Evolutionary conservation across 225 moss, liverwort and hornwort species (phyloP).

Genomic region (Thuidium tamariscinum): DNA sequence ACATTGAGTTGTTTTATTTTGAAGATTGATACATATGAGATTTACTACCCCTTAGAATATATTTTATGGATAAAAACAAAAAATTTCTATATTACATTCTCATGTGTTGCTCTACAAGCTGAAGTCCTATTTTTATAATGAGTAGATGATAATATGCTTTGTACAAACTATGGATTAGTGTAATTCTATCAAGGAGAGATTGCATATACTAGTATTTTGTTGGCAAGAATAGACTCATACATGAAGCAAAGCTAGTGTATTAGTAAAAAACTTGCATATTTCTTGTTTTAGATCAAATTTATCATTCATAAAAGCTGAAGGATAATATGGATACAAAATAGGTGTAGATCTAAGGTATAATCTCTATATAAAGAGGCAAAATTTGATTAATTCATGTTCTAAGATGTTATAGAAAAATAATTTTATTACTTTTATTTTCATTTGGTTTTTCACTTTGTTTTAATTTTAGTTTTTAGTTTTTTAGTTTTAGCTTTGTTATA

Average conservation of each 20-base stretch:
- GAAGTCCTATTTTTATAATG: neutral
- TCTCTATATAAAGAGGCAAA: neutral
- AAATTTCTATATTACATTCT: neutral
- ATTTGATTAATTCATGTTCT: neutral
- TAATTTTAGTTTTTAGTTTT: neutral
- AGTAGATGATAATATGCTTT: neutral
- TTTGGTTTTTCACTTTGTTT: neutral
- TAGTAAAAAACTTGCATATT: neutral
- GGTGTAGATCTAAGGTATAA: neutral
- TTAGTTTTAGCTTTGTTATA: too few species aligned
- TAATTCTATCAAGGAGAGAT: neutral
- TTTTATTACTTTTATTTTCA: neutral
- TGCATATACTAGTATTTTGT: neutral
- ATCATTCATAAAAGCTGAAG: neutral
- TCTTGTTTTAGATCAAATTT: neutral
- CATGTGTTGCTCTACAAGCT: neutral
- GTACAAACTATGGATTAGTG: fast-evolving
- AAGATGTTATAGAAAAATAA: neutral
- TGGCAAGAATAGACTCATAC: neutral
- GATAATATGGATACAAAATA: neutral
- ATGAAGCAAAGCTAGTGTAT: neutral
- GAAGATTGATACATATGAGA: fast-evolving
- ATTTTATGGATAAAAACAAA: neutral
- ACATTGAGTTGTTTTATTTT: neutral
- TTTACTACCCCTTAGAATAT: neutral